These are phyloP conservation scores for Ceratocystis colombiana DNA, from an alignment of 2,329 filamentous ascomycete species.

Conservation along the genomic window DNA sequence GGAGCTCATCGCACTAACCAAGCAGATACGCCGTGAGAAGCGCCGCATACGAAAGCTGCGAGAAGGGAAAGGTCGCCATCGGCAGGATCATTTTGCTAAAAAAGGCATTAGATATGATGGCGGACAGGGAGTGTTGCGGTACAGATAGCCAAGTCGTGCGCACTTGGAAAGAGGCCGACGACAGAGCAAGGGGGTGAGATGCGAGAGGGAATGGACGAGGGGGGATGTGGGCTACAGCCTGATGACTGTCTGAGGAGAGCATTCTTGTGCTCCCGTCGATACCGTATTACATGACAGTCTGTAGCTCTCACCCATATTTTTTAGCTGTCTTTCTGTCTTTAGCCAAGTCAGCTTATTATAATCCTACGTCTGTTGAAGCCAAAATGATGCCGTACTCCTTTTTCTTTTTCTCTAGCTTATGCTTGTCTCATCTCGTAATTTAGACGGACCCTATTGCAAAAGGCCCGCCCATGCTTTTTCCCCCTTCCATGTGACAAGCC, in stretches of 20 bases:
- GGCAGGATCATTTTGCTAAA: background rate
- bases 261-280: too few relatives aligned
- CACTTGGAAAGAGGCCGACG: background rate
- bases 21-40: slow-evolving; percentile 20
- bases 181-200: background rate
- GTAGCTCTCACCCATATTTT: too few relatives aligned
- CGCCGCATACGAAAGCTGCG: slow-evolving; percentile 6
- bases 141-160: background rate
- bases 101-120: background rate
- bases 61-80: slow-evolving; percentile 4
- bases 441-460: background rate
- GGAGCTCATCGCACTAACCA: slow-evolving; percentile 18
- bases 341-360: too few relatives aligned
- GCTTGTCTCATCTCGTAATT: background rate
- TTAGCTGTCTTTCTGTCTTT: too few relatives aligned
- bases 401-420: background rate
- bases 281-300: too few relatives aligned
- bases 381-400: background rate
- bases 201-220: too few relatives aligned
- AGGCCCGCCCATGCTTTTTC: background rate
- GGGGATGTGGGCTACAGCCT: too few relatives aligned
- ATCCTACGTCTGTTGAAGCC: background rate
- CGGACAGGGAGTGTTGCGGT: background rate
- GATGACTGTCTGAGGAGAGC: too few relatives aligned
- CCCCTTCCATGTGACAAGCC: background rate